Percentiles rank a stretch among this genome's conserved stretches.
These are phyloP conservation scores for Aureobasidium sp. DNA, from an alignment of 2,329 filamentous ascomycete genomes.

Conservation along the genomic window DNA sequence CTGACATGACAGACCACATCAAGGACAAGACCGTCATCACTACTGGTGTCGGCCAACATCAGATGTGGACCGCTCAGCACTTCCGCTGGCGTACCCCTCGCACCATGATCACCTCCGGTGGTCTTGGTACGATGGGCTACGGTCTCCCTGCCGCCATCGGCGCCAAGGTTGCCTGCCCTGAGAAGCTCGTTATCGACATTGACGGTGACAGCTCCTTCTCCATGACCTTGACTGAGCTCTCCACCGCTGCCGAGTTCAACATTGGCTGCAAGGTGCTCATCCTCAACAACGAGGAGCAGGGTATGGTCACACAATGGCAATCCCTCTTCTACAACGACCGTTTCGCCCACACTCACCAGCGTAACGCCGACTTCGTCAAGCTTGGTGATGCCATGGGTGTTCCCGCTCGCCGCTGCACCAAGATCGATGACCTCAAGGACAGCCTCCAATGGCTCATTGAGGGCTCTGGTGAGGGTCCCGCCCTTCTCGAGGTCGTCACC, in stretches of 20 bases:
- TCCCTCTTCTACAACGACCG: slow-evolving; percentile 94
- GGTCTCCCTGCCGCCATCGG: slow-evolving; percentile 92
- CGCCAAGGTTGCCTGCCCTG: slow-evolving; percentile 75
- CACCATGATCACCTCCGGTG: slow-evolving; percentile 93
- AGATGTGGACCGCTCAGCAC: slow-evolving; percentile 98
- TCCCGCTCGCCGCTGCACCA: slow-evolving; percentile 60
- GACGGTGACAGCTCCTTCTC: slow-evolving; percentile 98
- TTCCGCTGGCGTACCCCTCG: slow-evolving; percentile 89
- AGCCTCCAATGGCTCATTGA: slow-evolving; percentile 83
- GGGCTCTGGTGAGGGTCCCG: slow-evolving; percentile 66
- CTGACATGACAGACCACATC: slow-evolving; percentile 67
- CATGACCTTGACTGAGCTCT: slow-evolving; percentile 96
- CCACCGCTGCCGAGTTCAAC: slow-evolving; percentile 88
- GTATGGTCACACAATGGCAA: slow-evolving; percentile 99
- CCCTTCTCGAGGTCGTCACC: slow-evolving; percentile 82
- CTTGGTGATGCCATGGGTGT: slow-evolving; percentile 86
- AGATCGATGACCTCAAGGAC: slow-evolving; percentile 68
- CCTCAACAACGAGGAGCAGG: slow-evolving; percentile 95
- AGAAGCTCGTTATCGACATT: slow-evolving; percentile 86
- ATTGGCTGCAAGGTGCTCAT: slow-evolving; percentile 94
- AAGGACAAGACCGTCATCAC: slow-evolving; percentile 82
- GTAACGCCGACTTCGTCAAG: slow-evolving; percentile 94
- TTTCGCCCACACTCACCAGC: slow-evolving; percentile 85
- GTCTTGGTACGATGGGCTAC: slow-evolving; percentile 92
- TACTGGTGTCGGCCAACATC: slow-evolving; percentile 94